Evolutionary conservation across 768 basidiomycete genomes (phyloP).

Genomic region (Russula vinacea): DNA sequence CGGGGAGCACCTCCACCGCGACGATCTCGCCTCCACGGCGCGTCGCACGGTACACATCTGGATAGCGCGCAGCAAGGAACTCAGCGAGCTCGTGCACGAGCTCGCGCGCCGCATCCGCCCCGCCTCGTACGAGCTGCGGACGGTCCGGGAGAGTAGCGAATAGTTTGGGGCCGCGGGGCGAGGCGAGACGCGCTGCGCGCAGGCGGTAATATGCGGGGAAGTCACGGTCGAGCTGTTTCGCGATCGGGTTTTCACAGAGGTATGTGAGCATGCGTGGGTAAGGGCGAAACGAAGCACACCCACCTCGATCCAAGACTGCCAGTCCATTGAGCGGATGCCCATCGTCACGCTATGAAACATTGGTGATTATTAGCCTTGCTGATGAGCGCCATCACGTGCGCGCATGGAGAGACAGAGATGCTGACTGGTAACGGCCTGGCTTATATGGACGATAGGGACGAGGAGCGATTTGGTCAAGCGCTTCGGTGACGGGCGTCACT

Average conservation of each 20-base stretch:
- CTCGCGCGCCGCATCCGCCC: conserved; percentile 45
- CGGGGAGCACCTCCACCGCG: conserved; percentile 49
- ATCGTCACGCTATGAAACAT: conserved; percentile 53
- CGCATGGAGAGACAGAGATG: not conserved
- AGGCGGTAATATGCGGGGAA: conserved; percentile 56
- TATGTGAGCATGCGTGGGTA: not conserved
- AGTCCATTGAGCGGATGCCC: conserved; percentile 64
- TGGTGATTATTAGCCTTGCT: not conserved
- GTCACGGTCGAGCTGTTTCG: conserved; percentile 56
- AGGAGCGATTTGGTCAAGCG: conserved; percentile 48
- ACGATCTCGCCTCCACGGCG: conserved; percentile 49
- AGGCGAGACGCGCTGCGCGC: conserved; percentile 51
- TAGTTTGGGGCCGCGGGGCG: conserved; percentile 45
- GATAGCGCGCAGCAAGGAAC: conserved; percentile 62
- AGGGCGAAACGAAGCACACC: not conserved
- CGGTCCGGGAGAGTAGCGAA: conserved; percentile 39
- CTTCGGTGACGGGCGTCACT: conserved; percentile 42
- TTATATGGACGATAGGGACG: conserved; percentile 66
- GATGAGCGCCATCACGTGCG: not conserved
- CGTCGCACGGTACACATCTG: conserved; percentile 49
- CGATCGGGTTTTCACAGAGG: not conserved
- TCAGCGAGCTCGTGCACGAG: conserved; percentile 66
- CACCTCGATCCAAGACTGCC: conserved; percentile 73
- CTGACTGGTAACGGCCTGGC: conserved; percentile 58
- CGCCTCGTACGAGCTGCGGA: conserved; percentile 38